A percentile compares a stretch with the other conserved stretches of the same genome.
Evolutionary conservation across 1,284 basidiomycete species (phyloP).

Genomic region (Ceratobasidium sp.): DNA sequence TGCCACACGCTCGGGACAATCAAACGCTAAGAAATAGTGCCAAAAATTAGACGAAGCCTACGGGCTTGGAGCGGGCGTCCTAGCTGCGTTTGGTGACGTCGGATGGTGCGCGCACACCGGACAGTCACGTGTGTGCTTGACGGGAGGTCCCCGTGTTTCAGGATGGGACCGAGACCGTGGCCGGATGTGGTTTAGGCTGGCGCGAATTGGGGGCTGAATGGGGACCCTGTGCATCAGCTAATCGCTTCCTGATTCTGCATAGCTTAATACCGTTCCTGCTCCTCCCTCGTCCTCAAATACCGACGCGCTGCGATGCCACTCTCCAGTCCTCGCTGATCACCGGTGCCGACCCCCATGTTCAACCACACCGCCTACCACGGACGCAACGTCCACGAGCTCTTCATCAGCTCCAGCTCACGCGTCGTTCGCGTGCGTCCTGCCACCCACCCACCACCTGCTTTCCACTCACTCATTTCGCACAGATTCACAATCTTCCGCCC

Average conservation of each 20-base stretch:
- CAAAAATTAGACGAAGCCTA: not conserved
- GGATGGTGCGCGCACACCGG: too few relatives aligned
- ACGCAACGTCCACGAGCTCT: constrained; percentile 53
- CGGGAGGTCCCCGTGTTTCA: constrained; percentile 26
- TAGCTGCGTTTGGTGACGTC: too few relatives aligned
- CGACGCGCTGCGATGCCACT: not conserved
- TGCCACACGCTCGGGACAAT: not conserved
- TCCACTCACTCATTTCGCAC: constrained; percentile 24
- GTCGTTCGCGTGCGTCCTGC: constrained; percentile 55
- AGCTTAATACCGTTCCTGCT: not conserved
- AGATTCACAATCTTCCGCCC: constrained; percentile 52
- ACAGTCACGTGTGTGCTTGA: not conserved
- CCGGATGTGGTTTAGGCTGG: not conserved
- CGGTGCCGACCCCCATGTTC: not conserved
- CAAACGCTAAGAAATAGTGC: too few relatives aligned
- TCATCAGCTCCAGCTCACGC: constrained; percentile 59
- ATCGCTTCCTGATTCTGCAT: constrained; percentile 20
- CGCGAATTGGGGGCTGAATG: not conserved
- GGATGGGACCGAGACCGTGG: not conserved
- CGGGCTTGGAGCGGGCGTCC: too few relatives aligned
- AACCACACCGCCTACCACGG: constrained; percentile 4
- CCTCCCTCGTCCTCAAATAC: constrained; percentile 6
- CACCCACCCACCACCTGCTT: constrained; percentile 34
- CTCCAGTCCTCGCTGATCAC: not conserved
- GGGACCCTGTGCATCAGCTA: not conserved